Evolutionary conservation across 2,329 filamentous ascomycete species (phyloP).

Genomic region (Aspergillus transmontanensis): DNA sequence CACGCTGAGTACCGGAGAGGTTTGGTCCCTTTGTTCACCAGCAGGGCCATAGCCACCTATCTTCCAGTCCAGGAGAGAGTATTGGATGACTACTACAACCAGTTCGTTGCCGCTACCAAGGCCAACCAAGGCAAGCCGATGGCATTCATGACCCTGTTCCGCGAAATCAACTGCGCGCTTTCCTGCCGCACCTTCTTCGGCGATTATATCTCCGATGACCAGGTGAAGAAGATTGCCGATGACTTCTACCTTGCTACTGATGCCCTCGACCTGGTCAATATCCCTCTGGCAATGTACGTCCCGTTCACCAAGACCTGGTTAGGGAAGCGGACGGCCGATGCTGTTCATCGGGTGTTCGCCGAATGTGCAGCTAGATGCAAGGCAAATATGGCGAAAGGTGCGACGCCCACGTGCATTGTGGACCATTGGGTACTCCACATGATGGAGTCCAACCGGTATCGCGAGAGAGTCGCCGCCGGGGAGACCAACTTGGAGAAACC

Average conservation of each 20-base stretch:
- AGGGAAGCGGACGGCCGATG: slow-evolving; percentile 82
- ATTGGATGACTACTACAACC: slow-evolving; percentile 76
- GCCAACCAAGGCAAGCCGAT: slow-evolving; percentile 67
- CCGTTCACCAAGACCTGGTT: slow-evolving; percentile 90
- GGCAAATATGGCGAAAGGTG: slow-evolving; percentile 77
- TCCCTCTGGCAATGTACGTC: slow-evolving; percentile 74
- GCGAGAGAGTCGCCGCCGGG: slow-evolving; percentile 69
- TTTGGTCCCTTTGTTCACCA: slow-evolving; percentile 84
- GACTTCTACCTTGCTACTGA: slow-evolving; percentile 92
- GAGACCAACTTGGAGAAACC: slow-evolving; percentile 56
- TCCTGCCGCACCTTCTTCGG: slow-evolving; percentile 89
- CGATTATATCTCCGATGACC: slow-evolving; percentile 82
- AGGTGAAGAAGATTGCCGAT: slow-evolving; percentile 84
- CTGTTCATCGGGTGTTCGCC: slow-evolving; percentile 79
- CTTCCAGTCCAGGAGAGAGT: slow-evolving; percentile 87
- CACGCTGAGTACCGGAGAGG: slow-evolving; percentile 92
- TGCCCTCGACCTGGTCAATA: slow-evolving; percentile 89
- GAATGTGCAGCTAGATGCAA: slow-evolving; percentile 86
- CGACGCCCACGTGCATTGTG: slow-evolving; percentile 80
- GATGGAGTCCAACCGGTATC: slow-evolving; percentile 75
- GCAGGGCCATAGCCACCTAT: slow-evolving; percentile 77
- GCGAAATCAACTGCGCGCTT: slow-evolving; percentile 85
- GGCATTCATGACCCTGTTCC: slow-evolving; percentile 82
- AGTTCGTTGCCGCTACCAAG: slow-evolving; percentile 71
- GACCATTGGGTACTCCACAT: slow-evolving; percentile 85